Base-by-base conservation (phyloP, 345 rosid genomes). In the Rubroshorea leprosula region DNA sequence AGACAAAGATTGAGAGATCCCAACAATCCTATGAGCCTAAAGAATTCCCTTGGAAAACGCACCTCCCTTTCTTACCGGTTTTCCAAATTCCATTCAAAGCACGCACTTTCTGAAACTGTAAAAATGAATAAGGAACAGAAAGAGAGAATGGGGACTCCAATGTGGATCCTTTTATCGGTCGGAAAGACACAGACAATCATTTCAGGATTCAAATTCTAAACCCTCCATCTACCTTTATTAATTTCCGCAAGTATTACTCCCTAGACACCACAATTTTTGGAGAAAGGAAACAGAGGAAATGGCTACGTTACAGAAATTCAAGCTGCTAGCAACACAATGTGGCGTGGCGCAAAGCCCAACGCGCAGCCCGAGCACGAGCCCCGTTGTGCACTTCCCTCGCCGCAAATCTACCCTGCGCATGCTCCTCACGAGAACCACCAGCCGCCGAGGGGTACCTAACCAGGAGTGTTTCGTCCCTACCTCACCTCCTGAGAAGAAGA, bases 231-330 rank as follows among this genome's bases (percentile, higher is more conserved):
- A 44, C 52, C 72, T 41, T 41, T 61, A 25, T 43, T 62, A 18
- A 49, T 35, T 35, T 35, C 41, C 41, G 1, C 41, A 35, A 29
- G 9, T 25, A 48, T 48, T 23, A 17, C 55, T 38, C 58, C 3
- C 11, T 19, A 6, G 41, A 49, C 24, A 63, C 51, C 7, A 61
- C 23, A 31, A 6, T 23, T 43, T 2, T 25, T 13, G 13, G 56
- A 43, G 3, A 8, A 50, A 55, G 17, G 20, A 26, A 27, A 1
- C 38, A 18, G 19, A 18, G 19, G 23, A 23, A 17, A 88, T 92
- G 98, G 89, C 96, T 21, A 55, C 98, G 17, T 39, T 92, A 69
- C 90, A 86, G 67, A 84, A 80, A 61, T 89, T 89, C 81, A 89
- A 83, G 89, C 75, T 89, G 21, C 72, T 86, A 3, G 84, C 96